These are phyloP conservation scores for Posidonia oceanica DNA, from an alignment of 116 monocot species.

Conservation along the genomic window DNA sequence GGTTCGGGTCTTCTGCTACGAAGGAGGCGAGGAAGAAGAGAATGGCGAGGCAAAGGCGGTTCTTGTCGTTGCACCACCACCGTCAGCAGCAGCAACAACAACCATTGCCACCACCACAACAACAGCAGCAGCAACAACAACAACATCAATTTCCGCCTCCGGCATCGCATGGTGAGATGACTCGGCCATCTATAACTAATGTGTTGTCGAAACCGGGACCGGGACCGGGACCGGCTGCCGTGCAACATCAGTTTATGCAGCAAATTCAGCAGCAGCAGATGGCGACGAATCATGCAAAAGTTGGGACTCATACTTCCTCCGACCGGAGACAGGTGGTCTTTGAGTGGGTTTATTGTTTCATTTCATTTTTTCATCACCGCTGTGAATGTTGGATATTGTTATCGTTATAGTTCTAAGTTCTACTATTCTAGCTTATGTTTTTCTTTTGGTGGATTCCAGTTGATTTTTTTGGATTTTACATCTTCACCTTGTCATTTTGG, in stretches of 20 bases:
- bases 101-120: slow-evolving; percentile 7
- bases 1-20: slow-evolving; percentile 34
- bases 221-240: background rate
- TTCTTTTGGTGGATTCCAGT: no score
- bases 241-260: background rate
- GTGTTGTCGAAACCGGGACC: background rate
- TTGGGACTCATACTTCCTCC: no score
- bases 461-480: no score
- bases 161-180: background rate
- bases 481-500: no score
- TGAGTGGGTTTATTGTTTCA: no score
- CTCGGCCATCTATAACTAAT: background rate
- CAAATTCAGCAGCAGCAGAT: background rate
- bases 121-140: slow-evolving; percentile 7
- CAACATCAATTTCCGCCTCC: background rate
- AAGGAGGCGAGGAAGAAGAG: slow-evolving; percentile 89
- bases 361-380: no score
- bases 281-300: no score
- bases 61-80: slow-evolving; percentile 44
- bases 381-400: no score
- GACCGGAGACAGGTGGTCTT: no score
- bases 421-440: no score
- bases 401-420: no score
- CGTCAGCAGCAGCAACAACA: slow-evolving; percentile 14
- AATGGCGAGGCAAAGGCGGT: slow-evolving; percentile 76